Base-by-base conservation (phyloP, 768 basidiomycete genomes). In the Lactarius indigo region DNA sequence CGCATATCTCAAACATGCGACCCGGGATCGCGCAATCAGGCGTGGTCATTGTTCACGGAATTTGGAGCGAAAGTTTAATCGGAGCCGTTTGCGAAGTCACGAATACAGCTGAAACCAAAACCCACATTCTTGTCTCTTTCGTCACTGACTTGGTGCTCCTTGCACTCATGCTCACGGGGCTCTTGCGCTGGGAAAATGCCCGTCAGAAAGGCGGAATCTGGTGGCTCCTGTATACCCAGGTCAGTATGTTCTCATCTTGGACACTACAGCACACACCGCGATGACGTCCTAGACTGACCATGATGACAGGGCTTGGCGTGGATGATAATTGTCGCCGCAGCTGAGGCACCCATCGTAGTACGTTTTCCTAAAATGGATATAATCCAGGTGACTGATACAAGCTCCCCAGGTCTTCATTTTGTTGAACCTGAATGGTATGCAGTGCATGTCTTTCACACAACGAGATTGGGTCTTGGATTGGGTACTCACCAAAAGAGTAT, bases 171-270 rank as follows among this genome's bases (percentile, higher is more conserved):
- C 31, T 65, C 13, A 20, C n/a, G 2, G 64, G 64, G 10, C 30
- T 65, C 23, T 47, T 56, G 12, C 64, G 64, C 26, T 65, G 64
- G 64, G 33, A 59, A 35, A 33, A 31, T 30, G 31, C 52, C 4
- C 64, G 30, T 44, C 8, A 2, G 20, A n/a, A 1, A 23, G 54
- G 59, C 7, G 52, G 59, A 4, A 26, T 56, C 12, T 61, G 64
- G 64, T 17, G 18, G 52, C n/a, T 61, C 7, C 52, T 65, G 35
- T 65, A 56, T 18, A 44, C 47, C 4, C 57, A 64, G 28, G 57
- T 59, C 10, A 35, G 37, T 37, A 4, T 37, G 0, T 37, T 37
- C 35, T n/a, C n/a, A 1, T n/a, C 20, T 44, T 9, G 44, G 20
- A 10, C 10, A 20, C 18, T 6, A n/a, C 20, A 1, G n/a, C 44